Evolutionary conservation across 2,329 filamentous ascomycete species (phyloP).

Genomic region (Grosmannia penicillata): DNA sequence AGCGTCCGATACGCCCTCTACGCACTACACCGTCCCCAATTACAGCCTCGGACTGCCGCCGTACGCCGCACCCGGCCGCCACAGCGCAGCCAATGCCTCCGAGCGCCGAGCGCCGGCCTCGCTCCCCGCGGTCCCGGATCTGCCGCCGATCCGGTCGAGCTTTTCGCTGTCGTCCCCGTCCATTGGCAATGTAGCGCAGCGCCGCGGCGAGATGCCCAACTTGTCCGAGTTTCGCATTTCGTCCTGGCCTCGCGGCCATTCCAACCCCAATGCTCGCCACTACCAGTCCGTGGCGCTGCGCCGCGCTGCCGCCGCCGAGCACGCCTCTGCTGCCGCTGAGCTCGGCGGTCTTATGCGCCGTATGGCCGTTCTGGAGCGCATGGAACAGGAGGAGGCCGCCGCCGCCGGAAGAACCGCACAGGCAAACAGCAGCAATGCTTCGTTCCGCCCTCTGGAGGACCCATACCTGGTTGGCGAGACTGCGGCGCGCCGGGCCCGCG

Average conservation of each 20-base stretch:
- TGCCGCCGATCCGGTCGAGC: conserved; percentile 19
- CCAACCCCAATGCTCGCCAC: conserved; percentile 40
- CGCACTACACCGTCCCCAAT: conserved; percentile 37
- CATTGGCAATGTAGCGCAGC: conserved; percentile 9
- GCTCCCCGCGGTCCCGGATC: conserved; percentile 25
- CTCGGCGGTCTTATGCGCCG: conserved; percentile 15
- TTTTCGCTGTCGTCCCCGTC: conserved; percentile 3
- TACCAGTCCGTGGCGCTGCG: conserved; percentile 51
- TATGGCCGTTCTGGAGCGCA: conserved; percentile 19
- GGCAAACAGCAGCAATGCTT: conserved; percentile 7
- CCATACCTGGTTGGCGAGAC: conserved; percentile 53
- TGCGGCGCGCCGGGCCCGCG: conserved; percentile 41
- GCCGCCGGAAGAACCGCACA: conserved; percentile 6
- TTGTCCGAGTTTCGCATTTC: conserved; percentile 41
- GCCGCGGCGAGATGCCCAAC: conserved; percentile 23
- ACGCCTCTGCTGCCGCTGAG: conserved; percentile 18
- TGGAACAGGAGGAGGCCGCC: conserved; percentile 20
- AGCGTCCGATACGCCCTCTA: conserved; percentile 52
- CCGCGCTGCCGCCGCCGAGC: conserved; percentile 33
- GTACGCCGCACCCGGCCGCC: conserved; percentile 30
- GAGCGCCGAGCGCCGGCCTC: conserved; percentile 5
- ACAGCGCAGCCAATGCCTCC: not conserved
- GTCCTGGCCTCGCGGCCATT: conserved; percentile 40
- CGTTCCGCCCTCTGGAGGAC: conserved; percentile 43
- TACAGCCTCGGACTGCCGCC: conserved; percentile 28